Evolutionary conservation across 768 basidiomycete genomes (phyloP), one percentile per base, ranked within the genome.

Genomic region (Hortiboletus flavorubellus): DNA sequence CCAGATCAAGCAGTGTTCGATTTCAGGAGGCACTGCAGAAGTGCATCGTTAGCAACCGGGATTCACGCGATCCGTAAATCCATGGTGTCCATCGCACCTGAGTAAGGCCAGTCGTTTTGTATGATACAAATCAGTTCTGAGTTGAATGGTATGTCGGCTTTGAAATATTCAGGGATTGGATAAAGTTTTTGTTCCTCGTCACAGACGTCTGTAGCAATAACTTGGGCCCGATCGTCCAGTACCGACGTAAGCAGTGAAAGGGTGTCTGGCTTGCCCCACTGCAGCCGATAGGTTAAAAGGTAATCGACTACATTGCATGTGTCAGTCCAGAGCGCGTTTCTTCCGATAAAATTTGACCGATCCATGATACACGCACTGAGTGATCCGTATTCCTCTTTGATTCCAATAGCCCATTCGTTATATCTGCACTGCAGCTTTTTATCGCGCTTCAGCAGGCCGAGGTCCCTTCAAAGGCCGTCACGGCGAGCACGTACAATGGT

Each of bases 91-190:
- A 10, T 43, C 76, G 51, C 62, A 87, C 89, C 83, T 8, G 89
- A 91, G 69, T 94, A 94, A 0, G 91, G 91, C 91, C 91, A 94
- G 66, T 92, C 90, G 64, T 93, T 91, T 62, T 76, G 84, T 44
- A 87, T 87, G 57, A 92, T 83, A 63, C 84, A 87, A 59, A 90
- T 73, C 49, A 82, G 73, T 35, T 82, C 73, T 12, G 76, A 72
- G 57, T 57, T 41, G 21, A 56, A 61, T 0, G 86, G 80, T 9
- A 83, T 84, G 59, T 85, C 76, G 12, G 79, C 80, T 33, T 76
- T 83, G 69, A 93, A 93, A 68, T 88, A 89, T 12, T 75, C 71
- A 8, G 82, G 83, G 2, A 48, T 35, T 3, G 51, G 40, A 35
- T 53, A 53, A 5, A 8, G 35, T 26, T 49, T 54, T 16, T 4